Evolutionary conservation across 441 rosid species (phyloP).

Genomic region (Erysimum cheiri): DNA sequence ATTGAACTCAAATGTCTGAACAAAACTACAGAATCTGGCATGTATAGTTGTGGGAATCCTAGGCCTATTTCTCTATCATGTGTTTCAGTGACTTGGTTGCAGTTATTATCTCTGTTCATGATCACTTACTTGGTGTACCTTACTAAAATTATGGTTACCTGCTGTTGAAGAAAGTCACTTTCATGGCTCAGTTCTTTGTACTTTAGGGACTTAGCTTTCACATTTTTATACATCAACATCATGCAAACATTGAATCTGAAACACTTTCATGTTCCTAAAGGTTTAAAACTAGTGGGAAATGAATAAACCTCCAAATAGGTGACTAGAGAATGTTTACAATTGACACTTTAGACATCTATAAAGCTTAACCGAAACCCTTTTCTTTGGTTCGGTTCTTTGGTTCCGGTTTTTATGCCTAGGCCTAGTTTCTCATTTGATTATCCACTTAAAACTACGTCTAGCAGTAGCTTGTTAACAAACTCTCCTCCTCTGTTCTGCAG

Average conservation of each 20-base stretch:
- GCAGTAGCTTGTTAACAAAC: constrained; percentile 4
- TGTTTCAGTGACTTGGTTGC: background rate
- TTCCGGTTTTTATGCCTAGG: too few relatives aligned
- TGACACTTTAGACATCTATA: too few relatives aligned
- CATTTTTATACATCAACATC: background rate
- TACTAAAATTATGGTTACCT: too few relatives aligned
- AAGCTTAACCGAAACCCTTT: too few relatives aligned
- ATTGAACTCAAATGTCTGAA: background rate
- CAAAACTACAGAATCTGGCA: background rate
- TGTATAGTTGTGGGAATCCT: background rate
- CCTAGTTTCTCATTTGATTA: background rate
- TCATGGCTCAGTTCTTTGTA: background rate
- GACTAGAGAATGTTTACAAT: background rate
- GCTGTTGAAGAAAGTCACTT: too few relatives aligned
- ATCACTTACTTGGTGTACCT: background rate
- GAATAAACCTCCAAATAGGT: background rate
- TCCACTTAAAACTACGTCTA: background rate
- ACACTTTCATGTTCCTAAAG: too few relatives aligned
- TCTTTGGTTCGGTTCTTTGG: too few relatives aligned
- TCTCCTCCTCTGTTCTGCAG: background rate
- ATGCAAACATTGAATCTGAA: background rate
- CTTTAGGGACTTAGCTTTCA: background rate
- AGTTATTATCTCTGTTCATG: background rate
- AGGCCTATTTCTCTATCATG: background rate
- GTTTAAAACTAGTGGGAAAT: background rate